These are phyloP conservation scores for Fusarium armeniacum DNA, from an alignment of 2,329 filamentous ascomycete genomes.

Conservation along the genomic window DNA sequence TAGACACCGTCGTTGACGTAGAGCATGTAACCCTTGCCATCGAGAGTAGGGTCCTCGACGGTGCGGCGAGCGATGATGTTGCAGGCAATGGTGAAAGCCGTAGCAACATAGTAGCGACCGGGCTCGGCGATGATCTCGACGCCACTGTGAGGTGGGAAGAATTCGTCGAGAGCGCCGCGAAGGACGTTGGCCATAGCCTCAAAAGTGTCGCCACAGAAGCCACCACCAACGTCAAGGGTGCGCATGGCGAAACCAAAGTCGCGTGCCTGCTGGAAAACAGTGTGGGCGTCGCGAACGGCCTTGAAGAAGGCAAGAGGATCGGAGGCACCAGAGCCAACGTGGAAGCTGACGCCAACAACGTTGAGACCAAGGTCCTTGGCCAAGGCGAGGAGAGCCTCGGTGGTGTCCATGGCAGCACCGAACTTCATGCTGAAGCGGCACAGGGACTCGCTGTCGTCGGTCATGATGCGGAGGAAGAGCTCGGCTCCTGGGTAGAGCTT, in stretches of 20 bases:
- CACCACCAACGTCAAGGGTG: constrained; percentile 93
- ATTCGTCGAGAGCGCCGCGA: constrained; percentile 82
- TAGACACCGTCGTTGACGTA: constrained; percentile 99
- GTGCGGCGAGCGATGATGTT: constrained; percentile 96
- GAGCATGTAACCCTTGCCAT: constrained; percentile 87
- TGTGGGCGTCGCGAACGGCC: constrained; percentile 89
- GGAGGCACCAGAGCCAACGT: constrained; percentile 95
- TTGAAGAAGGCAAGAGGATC: constrained; percentile 93
- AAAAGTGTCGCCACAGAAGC: constrained; percentile 91
- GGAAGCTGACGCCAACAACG: constrained; percentile 96
- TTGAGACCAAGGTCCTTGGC: constrained; percentile 88
- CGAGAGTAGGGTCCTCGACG: constrained; percentile 77
- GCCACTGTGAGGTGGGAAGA: constrained; percentile 80
- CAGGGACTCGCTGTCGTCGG: constrained; percentile 93
- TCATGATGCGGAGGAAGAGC: constrained; percentile 93
- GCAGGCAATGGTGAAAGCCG: constrained; percentile 93
- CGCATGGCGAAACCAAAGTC: constrained; percentile 83
- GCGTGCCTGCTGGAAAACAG: constrained; percentile 88
- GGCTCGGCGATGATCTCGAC: constrained; percentile 95
- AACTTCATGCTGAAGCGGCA: constrained; percentile 98
- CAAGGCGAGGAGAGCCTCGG: constrained; percentile 80
- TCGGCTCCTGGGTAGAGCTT: constrained; percentile 90
- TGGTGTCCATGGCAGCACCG: constrained; percentile 88
- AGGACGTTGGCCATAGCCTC: constrained; percentile 90
- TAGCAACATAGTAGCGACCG: constrained; percentile 94